Conservation (phyloP, 495 filamentous ascomycete genomes). For the Zalerion maritima region DNA sequence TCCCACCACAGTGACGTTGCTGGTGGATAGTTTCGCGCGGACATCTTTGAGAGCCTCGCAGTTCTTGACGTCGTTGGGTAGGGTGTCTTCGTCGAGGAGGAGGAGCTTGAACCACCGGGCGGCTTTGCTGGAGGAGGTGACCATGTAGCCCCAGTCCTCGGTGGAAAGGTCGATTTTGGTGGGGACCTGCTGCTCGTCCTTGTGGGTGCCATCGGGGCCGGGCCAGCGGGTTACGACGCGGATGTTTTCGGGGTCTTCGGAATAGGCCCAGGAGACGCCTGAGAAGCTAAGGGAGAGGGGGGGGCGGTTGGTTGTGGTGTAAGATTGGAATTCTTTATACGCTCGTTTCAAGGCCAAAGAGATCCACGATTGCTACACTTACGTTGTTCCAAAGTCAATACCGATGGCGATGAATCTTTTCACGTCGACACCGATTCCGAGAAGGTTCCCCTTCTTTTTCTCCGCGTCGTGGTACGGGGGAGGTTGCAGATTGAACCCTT, state of each 20-base stretch:
- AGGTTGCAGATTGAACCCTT: too few species aligned
- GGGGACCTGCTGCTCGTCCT: slow-evolving; percentile 12
- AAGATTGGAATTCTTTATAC: too few species aligned
- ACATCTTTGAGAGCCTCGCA: slow-evolving; percentile 1
- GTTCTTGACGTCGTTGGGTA: slow-evolving; percentile 5
- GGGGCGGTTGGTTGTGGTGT: too few species aligned
- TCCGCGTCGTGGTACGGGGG: too few species aligned
- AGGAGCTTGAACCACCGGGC: slow-evolving; percentile 18
- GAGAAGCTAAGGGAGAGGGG: too few species aligned
- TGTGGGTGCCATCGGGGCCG: slow-evolving; percentile 1
- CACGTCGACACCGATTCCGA: too few species aligned
- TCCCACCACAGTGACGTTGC: slow-evolving; percentile 2
- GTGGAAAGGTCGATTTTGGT: slow-evolving; percentile 11
- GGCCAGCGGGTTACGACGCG: slow-evolving; percentile 13
- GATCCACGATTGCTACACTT: slow-evolving; percentile 1
- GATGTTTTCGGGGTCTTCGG: slow-evolving; percentile 8
- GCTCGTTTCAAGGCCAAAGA: too few species aligned
- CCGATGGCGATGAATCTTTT: slow-evolving; percentile 17
- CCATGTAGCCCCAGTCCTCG: slow-evolving; percentile 11
- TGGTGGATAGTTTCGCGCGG: slow-evolving; percentile 1
- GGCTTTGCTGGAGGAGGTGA: slow-evolving; percentile 9
- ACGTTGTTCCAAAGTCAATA: slow-evolving; percentile 18
- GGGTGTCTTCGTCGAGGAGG: slow-evolving; percentile 10
- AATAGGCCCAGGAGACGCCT: slow-evolving; percentile 12
- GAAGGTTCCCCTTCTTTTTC: too few species aligned